These are phyloP conservation scores for Paecilomyces variotii DNA, from an alignment of 2,329 filamentous ascomycete species.

Conservation along the genomic window DNA sequence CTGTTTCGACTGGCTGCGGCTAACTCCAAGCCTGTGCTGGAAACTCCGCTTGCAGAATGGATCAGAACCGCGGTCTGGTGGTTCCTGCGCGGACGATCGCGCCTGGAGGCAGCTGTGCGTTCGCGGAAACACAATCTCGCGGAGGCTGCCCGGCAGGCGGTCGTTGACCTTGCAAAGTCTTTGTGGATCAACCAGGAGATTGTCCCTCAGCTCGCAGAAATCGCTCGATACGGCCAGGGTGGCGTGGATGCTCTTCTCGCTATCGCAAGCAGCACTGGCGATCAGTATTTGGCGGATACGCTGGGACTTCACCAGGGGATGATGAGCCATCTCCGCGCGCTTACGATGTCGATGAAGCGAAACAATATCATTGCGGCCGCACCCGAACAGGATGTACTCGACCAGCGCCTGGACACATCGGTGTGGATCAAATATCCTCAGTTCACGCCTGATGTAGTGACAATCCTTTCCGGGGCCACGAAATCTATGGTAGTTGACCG, in stretches of 20 bases:
- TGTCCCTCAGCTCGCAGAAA: constrained; percentile 31
- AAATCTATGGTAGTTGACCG: constrained; percentile 39
- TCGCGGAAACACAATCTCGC: constrained; percentile 38
- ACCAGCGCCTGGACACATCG: constrained; percentile 68
- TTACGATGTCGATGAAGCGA: constrained; percentile 74
- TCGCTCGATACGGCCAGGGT: constrained; percentile 31
- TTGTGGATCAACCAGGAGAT: constrained; percentile 62
- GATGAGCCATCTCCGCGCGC: constrained; percentile 59
- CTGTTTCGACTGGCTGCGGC: constrained; percentile 74
- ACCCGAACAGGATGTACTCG: constrained; percentile 59
- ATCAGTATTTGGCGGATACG: constrained; percentile 38
- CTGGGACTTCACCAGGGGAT: constrained; percentile 48
- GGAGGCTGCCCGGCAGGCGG: constrained; percentile 51
- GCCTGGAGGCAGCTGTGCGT: constrained; percentile 64
- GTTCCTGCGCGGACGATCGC: constrained; percentile 74
- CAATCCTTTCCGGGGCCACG: constrained; percentile 57
- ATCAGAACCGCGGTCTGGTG: constrained; percentile 74
- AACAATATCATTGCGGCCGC: constrained; percentile 66
- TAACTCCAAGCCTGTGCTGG: constrained; percentile 57
- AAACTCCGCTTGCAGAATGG: constrained; percentile 59
- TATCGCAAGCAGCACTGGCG: constrained; percentile 36
- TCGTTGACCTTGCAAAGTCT: constrained; percentile 75
- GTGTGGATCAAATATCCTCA: constrained; percentile 75
- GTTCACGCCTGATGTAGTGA: constrained; percentile 62
- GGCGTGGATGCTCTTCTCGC: constrained; percentile 33